Percentiles rank a stretch among this genome's conserved stretches.
Conservation (phyloP, 1,284 basidiomycete genomes). For the Cryptococcus maquisensis region DNA sequence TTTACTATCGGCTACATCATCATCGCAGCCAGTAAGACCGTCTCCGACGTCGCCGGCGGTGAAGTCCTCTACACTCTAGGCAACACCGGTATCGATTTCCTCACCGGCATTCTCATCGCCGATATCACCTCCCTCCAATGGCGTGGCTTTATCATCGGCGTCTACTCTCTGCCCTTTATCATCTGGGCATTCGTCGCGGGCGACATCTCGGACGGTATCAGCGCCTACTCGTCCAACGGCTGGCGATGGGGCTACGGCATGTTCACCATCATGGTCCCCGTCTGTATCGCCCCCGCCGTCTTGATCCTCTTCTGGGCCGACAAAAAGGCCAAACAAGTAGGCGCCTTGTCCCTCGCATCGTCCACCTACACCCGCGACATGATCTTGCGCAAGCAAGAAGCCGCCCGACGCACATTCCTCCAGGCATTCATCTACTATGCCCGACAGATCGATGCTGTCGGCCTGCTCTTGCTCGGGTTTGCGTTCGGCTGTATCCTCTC, state of each 20-base stretch:
- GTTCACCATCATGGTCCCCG: slow-evolving; percentile 48
- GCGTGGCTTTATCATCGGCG: slow-evolving; percentile 67
- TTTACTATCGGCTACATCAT: slow-evolving; percentile 41
- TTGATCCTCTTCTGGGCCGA: slow-evolving; percentile 47
- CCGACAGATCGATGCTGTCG: slow-evolving; percentile 43
- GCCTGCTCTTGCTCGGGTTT: slow-evolving; percentile 46
- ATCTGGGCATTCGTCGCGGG: slow-evolving; percentile 40
- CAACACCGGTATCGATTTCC: background rate
- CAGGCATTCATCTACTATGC: slow-evolving; percentile 27
- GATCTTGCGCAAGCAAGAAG: slow-evolving; percentile 7
- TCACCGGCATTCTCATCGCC: slow-evolving; percentile 50
- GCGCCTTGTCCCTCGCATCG: slow-evolving; percentile 21
- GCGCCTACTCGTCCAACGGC: slow-evolving; percentile 44
- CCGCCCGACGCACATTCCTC: slow-evolving; percentile 8
- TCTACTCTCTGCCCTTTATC: slow-evolving; percentile 64
- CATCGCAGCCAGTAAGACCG: slow-evolving; percentile 29
- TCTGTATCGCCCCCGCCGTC: slow-evolving; percentile 29
- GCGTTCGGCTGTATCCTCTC: slow-evolving; percentile 45
- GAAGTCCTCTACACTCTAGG: slow-evolving; percentile 34
- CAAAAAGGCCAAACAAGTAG: slow-evolving; percentile 38
- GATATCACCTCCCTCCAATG: slow-evolving; percentile 74
- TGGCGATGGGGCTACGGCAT: slow-evolving; percentile 66
- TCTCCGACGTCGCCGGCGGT: slow-evolving; percentile 35
- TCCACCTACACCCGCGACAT: slow-evolving; percentile 16
- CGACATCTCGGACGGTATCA: slow-evolving; percentile 59